Base-by-base conservation (phyloP, 2,329 filamentous ascomycete genomes). In the Dendrostoma leiphaemia region DNA sequence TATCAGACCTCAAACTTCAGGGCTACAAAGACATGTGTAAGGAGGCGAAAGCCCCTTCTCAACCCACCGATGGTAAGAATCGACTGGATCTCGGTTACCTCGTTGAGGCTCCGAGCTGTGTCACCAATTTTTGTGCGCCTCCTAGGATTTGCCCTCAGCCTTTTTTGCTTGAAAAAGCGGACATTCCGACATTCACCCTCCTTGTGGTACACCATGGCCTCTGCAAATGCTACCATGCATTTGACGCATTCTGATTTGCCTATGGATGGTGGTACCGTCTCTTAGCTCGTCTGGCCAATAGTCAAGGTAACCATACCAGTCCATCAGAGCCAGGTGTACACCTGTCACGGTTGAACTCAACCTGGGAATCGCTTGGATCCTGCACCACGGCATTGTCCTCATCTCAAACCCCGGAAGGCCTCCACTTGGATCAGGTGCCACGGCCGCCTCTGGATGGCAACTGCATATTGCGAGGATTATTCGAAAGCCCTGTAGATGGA, bases 61-160 rank as follows among this genome's bases (percentile, higher is more conserved):
- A 23, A 26, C 23, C 21, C 26, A 21, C 7, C 21, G 38, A 21
- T 41, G 38, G 38, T 41, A 41, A 41, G 38, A 41, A 21, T 41
- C 21, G 21, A 41, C 38, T 19, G 41, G 32, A 40, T 48, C 10
- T 51, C 38, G 41, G 53, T 38, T 15, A 35, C 26, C 53, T 48
- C 48, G 48, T 32, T 47, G 53, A 51, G 53, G 35, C 41, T 9
- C 44, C 46, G 41, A 46, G 37, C 47, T 48, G 28, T 47, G 41
- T 23, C 48, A 34, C 34, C 53, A 55, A 41, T 41, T 32, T 19
- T 43, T 44, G 43, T 41, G 47, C 47, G 32, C 47, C 47, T 46
- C 41, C 26, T 46, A 32, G 34, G 32, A 34, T 19, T 35, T 46
- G 32, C 37, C 46, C 47, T 29, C 19, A 26, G 40, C n/a, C n/a